A percentile compares a stretch with the other conserved stretches of the same genome.
These are phyloP conservation scores for Boehmeria nivea DNA, from an alignment of 306 rosid species.

Conservation along the genomic window DNA sequence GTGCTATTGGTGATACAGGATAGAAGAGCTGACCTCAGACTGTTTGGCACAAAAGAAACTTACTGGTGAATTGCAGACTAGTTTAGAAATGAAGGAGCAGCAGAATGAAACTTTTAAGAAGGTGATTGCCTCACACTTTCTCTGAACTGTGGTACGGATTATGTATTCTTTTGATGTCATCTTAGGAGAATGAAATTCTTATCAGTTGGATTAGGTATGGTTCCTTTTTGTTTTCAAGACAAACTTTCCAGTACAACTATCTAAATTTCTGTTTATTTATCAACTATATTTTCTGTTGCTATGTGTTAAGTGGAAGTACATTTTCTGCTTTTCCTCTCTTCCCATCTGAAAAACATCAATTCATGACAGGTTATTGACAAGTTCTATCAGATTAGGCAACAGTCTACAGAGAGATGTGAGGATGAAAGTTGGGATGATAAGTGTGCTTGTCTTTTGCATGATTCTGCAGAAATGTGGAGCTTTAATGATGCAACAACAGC, in stretches of 20 bases:
- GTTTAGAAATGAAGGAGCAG: slow-evolving; percentile 53
- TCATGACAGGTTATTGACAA: slow-evolving; percentile 59
- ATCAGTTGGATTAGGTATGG: too few species aligned
- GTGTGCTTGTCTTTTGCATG: slow-evolving; percentile 69
- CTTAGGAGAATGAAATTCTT: too few species aligned
- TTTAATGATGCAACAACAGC: slow-evolving; percentile 71
- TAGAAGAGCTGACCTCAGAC: slow-evolving; percentile 65
- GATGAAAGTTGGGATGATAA: slow-evolving; percentile 68
- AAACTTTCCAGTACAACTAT: too few species aligned
- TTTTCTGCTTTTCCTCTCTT: background rate
- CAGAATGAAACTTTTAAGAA: slow-evolving; percentile 54
- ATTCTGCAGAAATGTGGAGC: slow-evolving; percentile 70
- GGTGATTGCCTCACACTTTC: slow-evolving; percentile 31
- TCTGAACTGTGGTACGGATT: too few species aligned
- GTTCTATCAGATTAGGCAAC: slow-evolving; percentile 72
- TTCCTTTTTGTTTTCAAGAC: too few species aligned
- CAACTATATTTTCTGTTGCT: background rate
- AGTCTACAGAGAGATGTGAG: slow-evolving; percentile 34
- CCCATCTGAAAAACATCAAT: slow-evolving; percentile 21
- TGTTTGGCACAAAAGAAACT: slow-evolving; percentile 44
- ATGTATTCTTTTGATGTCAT: background rate
- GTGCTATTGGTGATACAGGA: slow-evolving; percentile 47
- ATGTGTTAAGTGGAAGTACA: background rate
- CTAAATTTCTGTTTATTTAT: too few species aligned
- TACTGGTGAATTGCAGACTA: slow-evolving; percentile 46